Conservation (phyloP, 1,284 basidiomycete species). For the Cutaneotrichosporon cavernicola region DNA sequence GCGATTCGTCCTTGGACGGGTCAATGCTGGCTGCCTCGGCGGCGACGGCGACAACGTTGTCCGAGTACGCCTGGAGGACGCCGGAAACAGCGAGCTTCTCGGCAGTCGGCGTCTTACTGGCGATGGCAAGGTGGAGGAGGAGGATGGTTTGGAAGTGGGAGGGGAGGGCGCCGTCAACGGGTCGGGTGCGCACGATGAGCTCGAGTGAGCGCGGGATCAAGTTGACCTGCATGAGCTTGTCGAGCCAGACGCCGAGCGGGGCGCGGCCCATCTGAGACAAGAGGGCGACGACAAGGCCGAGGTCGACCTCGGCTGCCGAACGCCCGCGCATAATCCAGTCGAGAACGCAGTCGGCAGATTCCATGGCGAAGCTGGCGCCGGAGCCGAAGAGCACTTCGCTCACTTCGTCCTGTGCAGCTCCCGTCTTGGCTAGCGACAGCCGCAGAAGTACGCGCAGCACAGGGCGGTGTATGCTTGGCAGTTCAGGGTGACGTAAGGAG, state of each 20-base stretch:
- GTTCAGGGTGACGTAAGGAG: slow-evolving; percentile 67
- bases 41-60: slow-evolving; percentile 72
- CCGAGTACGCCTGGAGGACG: slow-evolving; percentile 74
- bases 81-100: slow-evolving; percentile 83
- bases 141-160: slow-evolving; percentile 75
- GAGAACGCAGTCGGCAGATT: slow-evolving; percentile 43
- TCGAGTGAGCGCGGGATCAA: slow-evolving; percentile 74
- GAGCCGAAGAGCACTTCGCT: slow-evolving; percentile 35
- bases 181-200: slow-evolving; percentile 62
- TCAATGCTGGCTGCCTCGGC: slow-evolving; percentile 73
- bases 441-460: slow-evolving; percentile 78
- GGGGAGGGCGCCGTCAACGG: slow-evolving; percentile 32
- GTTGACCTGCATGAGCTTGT: slow-evolving; percentile 75
- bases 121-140: slow-evolving; percentile 81
- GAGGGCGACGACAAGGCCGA: slow-evolving; percentile 41
- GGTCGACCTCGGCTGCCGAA: slow-evolving; percentile 25
- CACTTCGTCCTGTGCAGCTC: slow-evolving; percentile 18
- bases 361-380: slow-evolving; percentile 38
- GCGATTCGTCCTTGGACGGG: slow-evolving; percentile 68
- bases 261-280: slow-evolving; percentile 40
- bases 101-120: slow-evolving; percentile 70
- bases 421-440: slow-evolving; percentile 51
- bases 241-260: slow-evolving; percentile 62
- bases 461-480: slow-evolving; percentile 73
- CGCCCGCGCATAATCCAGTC: slow-evolving; percentile 33